phyloP scores from a whole-genome alignment of 108 stramenopile genomes.

The Cyclostephanos tholiformis region DNA sequence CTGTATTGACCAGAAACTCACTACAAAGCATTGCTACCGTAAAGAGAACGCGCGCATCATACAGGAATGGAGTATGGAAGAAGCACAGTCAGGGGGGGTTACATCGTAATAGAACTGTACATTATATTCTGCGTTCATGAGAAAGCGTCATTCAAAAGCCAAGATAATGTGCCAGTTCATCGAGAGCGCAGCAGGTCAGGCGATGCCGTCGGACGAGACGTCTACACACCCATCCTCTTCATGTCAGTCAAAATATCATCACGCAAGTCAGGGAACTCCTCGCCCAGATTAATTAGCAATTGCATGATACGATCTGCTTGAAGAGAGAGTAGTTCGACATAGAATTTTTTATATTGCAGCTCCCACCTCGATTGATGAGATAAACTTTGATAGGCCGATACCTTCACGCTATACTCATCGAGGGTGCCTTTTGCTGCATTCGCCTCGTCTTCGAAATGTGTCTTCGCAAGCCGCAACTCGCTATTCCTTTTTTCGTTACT shows the following conservation, averaged over 20 bases:
- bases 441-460: constrained; percentile 28
- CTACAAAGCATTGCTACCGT: too few relatives aligned
- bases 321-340: constrained; percentile 54
- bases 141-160: too few relatives aligned
- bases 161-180: too few relatives aligned
- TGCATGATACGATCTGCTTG: constrained; percentile 57
- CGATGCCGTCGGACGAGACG: too few relatives aligned
- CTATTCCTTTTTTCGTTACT: constrained; percentile 38
- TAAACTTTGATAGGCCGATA: constrained; percentile 9
- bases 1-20: too few relatives aligned
- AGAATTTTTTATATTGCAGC: constrained; percentile 61
- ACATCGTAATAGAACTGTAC: too few relatives aligned
- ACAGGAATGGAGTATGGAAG: too few relatives aligned
- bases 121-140: too few relatives aligned
- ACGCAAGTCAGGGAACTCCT: constrained; percentile 74
- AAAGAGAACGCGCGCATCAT: too few relatives aligned
- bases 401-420: constrained; percentile 32
- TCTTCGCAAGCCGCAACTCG: constrained; percentile 39
- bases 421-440: constrained; percentile 25
- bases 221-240: constrained; percentile 35
- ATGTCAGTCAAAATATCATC: constrained; percentile 47
- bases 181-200: too few relatives aligned
- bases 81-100: too few relatives aligned
- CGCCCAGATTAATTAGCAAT: constrained; percentile 66
- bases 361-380: constrained; percentile 3